phyloP scores from a whole-genome alignment of 2,329 filamentous ascomycete species.

The Podosphaera fusca region DNA sequence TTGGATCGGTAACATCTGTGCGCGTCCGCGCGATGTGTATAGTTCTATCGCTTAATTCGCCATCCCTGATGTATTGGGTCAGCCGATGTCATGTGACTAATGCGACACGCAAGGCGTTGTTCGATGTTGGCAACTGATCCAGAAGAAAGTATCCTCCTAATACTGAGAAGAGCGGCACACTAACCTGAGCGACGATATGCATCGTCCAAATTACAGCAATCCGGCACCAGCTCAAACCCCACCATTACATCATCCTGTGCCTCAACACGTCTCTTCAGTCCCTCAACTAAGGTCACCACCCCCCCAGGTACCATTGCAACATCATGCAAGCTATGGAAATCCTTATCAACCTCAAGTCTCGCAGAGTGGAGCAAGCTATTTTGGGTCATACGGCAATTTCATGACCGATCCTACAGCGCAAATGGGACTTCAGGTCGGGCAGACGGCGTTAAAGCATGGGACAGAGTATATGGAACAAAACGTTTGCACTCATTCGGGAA shows the following conservation, averaged over 20 bases:
- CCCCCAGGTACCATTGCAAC: slow-evolving; percentile 42
- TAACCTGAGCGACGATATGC: slow-evolving; percentile 31
- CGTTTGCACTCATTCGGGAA: slow-evolving; percentile 25
- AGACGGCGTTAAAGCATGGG: slow-evolving; percentile 73
- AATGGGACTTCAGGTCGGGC: slow-evolving; percentile 83
- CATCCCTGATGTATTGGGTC: not conserved
- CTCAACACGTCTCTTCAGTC: slow-evolving; percentile 94
- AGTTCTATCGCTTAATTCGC: no score
- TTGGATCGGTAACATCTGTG: no score
- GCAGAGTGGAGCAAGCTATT: slow-evolving; percentile 25
- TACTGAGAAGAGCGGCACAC: not conserved
- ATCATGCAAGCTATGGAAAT: slow-evolving; percentile 37
- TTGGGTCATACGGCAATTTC: slow-evolving; percentile 67
- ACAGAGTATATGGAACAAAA: slow-evolving; percentile 93
- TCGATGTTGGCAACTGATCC: no score
- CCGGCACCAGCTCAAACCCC: slow-evolving; percentile 48
- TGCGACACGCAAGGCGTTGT: no score
- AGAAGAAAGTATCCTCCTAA: not conserved
- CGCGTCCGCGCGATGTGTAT: no score
- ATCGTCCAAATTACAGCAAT: slow-evolving; percentile 63
- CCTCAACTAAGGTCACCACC: slow-evolving; percentile 84
- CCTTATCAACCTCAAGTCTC: slow-evolving; percentile 42
- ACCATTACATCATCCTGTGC: slow-evolving; percentile 87
- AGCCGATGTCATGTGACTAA: not conserved
- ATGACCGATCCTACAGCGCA: slow-evolving; percentile 91